Evolutionary conservation across 2,329 filamentous ascomycete species (phyloP).

Genomic region (Neonectria magnoliae): DNA sequence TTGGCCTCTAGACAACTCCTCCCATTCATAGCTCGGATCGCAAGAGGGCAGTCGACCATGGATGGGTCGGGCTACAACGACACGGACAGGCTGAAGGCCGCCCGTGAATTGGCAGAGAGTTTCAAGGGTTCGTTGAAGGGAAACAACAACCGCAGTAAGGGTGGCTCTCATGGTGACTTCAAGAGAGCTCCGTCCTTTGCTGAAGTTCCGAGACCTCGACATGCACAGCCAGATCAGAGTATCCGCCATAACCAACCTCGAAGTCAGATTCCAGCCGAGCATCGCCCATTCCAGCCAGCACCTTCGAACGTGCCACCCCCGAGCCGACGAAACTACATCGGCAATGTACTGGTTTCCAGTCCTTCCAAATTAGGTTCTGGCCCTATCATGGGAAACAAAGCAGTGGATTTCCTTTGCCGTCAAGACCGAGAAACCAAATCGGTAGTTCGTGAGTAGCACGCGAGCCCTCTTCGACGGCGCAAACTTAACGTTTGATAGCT

Average conservation of each 20-base stretch:
- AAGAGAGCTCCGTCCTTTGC: not conserved
- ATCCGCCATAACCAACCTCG: not conserved
- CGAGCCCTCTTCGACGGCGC: too few species aligned
- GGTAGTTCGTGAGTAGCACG: constrained; percentile 17
- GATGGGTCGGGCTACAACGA: constrained; percentile 36
- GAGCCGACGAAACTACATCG: constrained; percentile 32
- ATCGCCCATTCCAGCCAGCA: not conserved
- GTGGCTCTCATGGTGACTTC: not conserved
- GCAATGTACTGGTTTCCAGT: constrained; percentile 17
- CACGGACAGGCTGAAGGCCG: constrained; percentile 40
- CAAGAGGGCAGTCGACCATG: constrained; percentile 9
- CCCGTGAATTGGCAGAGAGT: constrained; percentile 38
- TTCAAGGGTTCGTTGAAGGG: constrained; percentile 35
- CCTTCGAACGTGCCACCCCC: constrained; percentile 25
- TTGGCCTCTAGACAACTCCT: too few species aligned
- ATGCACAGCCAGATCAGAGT: not conserved
- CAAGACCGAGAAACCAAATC: constrained; percentile 15
- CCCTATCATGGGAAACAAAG: constrained; percentile 32
- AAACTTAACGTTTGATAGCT: constrained; percentile 16
- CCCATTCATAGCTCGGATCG: not conserved
- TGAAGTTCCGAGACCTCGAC: not conserved
- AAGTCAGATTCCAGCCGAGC: not conserved
- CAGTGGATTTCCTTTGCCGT: constrained; percentile 38
- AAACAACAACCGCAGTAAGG: not conserved
- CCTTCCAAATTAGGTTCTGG: constrained; percentile 24